phyloP scores from a whole-genome alignment of 1,284 basidiomycete species.

The Austroboletus niveus region DNA sequence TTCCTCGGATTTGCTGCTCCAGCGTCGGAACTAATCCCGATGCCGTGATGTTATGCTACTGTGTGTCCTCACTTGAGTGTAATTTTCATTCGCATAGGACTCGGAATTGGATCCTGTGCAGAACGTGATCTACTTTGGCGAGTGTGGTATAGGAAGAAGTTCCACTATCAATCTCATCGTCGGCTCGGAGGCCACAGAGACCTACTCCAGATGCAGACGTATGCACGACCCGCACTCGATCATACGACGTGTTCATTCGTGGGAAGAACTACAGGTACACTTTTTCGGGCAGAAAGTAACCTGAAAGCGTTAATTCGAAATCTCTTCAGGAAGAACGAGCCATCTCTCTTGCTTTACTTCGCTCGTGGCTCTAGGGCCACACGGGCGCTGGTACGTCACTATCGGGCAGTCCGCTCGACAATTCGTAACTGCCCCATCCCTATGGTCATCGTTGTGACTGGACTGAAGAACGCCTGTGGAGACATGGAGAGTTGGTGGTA shows the following conservation, averaged over 20 bases:
- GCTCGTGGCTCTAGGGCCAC: conserved; percentile 33
- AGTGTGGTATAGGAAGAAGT: conserved; percentile 34
- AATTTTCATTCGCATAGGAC: conserved; percentile 3
- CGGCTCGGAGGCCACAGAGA: conserved; percentile 24
- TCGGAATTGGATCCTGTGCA: conserved; percentile 3
- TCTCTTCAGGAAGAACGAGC: conserved; percentile 18
- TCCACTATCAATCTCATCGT: conserved; percentile 32
- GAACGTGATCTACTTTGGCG: conserved; percentile 34
- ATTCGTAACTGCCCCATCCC: conserved; percentile 18
- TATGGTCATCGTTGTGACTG: conserved; percentile 33
- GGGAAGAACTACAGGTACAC: conserved; percentile 21
- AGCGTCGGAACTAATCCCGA: not conserved
- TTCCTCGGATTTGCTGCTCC: not conserved
- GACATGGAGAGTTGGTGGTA: conserved; percentile 32
- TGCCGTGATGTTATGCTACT: conserved; percentile 6
- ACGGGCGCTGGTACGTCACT: conserved; percentile 29
- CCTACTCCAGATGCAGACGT: conserved; percentile 27
- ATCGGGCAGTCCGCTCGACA: conserved; percentile 21
- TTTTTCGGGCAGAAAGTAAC: conserved; percentile 25
- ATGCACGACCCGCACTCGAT: conserved; percentile 23
- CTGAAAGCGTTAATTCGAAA: conserved; percentile 27
- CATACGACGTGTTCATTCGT: conserved; percentile 20
- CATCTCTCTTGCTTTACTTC: conserved; percentile 31
- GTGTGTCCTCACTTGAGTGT: not conserved
- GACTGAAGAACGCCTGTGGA: conserved; percentile 28